Base-by-base conservation (phyloP, 2,329 filamentous ascomycete genomes). In the Venturia nashicola region DNA sequence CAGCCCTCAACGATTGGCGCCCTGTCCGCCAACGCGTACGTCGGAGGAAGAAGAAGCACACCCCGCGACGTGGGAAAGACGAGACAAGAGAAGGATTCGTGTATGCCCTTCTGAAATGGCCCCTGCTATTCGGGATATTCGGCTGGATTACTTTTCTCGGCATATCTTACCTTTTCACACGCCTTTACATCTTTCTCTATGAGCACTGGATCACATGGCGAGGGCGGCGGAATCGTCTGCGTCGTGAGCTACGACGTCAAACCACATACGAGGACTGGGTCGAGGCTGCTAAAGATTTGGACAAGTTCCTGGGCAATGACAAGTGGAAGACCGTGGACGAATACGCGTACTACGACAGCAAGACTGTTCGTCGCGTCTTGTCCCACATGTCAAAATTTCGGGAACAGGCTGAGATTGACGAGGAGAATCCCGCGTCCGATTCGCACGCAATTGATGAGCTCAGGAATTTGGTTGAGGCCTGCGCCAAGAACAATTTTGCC, bases 401-500 rank as follows among this genome's bases (percentile, higher is more conserved):
- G 44, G 71, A 74, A 63, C 75, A 73, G 65, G 79, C 81, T 11
- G 79, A 83, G 62, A 78, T 76, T 46, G 86, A 86, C 1, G 86
- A 86, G 1, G 84, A 88, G 73, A 60, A 34, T 36, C 34, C 18
- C 14, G 16, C 64, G n/a, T 63, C 59, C n/a, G 59, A 72, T 3
- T 67, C 66, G 3, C 68, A 69, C 65, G 81, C 86, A 0, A 79
- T 91, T 2, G 88, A 93, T 67, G 90, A 94, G 63, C 80, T 99
- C 63, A 87, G 86, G 66, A 82, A 82, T 0, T 76, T 97, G 65
- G 79, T 95, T 23, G 91, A 96, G 77, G 90, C 90, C 16, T 97
- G 92, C 72, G 88, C 97, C 69, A 99, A 97, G 82, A 96, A 92
- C 76, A 97, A 99, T 72, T 99, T 97, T 75, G 91, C 90, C 20